Evolutionary conservation across 176 grass and related monocot species (phyloP).

Genomic region (Carex myosuroides): DNA sequence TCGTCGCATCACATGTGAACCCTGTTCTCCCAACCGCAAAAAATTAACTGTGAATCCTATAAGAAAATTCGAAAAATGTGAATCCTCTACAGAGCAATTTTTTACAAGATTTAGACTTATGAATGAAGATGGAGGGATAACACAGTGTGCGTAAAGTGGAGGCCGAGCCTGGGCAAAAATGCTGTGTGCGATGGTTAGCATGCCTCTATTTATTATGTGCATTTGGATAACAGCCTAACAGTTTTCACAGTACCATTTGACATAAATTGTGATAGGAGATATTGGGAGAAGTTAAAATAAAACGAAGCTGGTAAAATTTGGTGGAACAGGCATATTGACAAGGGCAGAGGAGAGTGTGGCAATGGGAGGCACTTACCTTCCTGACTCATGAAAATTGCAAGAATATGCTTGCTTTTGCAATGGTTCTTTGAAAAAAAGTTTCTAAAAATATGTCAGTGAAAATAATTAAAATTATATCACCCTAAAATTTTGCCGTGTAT

Average conservation of each 20-base stretch:
- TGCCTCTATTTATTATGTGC: neutral
- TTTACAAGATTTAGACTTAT: neutral
- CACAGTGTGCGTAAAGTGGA: too few species aligned
- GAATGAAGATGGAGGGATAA: neutral
- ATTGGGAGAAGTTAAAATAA: neutral
- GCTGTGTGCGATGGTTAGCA: neutral
- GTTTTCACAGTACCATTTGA: neutral
- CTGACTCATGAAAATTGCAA: too few species aligned
- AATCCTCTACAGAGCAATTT: neutral
- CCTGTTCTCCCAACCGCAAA: neutral
- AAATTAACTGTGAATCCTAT: neutral
- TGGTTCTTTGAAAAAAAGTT: too few species aligned
- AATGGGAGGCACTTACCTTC: too few species aligned
- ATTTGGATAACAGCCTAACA: neutral
- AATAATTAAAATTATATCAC: too few species aligned
- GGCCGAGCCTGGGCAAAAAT: neutral
- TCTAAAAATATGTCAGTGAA: too few species aligned
- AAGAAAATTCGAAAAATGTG: too few species aligned
- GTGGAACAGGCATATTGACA: neutral
- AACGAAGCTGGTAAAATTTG: neutral
- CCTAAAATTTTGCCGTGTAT: too few species aligned
- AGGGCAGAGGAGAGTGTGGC: too few species aligned
- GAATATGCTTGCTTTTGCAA: too few species aligned
- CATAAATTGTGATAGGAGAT: neutral
- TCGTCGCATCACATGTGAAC: neutral